Conservation (phyloP, 306 rosid species). For the Glycine soja region DNA sequence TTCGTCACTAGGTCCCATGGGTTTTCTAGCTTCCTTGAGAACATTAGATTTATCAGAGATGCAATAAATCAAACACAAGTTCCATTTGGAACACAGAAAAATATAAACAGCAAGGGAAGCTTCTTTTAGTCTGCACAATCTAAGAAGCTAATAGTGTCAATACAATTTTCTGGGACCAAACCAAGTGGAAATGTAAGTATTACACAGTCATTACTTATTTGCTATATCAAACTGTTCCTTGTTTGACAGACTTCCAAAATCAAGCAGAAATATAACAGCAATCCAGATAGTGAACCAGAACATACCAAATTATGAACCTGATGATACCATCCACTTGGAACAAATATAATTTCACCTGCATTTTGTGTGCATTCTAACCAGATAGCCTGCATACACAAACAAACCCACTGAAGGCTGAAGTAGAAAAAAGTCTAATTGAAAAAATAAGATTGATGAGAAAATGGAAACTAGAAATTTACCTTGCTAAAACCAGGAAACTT, state of each 20-base stretch:
- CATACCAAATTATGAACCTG: constrained; percentile 93
- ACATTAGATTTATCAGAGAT: neutral
- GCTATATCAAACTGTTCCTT: neutral
- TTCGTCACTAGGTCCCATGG: constrained; percentile 25
- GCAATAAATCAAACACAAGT: constrained; percentile 18
- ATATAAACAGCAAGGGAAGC: constrained; percentile 29
- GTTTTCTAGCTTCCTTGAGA: constrained; percentile 28
- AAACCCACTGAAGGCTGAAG: constrained; percentile 42
- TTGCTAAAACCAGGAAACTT: constrained; percentile 75
- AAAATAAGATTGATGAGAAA: constrained; percentile 38
- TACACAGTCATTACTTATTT: constrained; percentile 1
- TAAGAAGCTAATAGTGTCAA: neutral
- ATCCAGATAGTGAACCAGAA: constrained; percentile 32
- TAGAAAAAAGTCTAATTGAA: constrained; percentile 43
- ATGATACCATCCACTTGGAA: constrained; percentile 98
- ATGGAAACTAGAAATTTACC: constrained; percentile 58
- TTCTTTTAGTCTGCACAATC: neutral
- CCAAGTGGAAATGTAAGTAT: neutral
- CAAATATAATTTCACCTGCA: constrained; percentile 88
- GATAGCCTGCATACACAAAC: constrained; percentile 61
- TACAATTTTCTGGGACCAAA: constrained; percentile 8
- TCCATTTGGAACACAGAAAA: constrained; percentile 27
- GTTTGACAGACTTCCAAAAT: constrained; percentile 35
- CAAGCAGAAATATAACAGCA: constrained; percentile 16
- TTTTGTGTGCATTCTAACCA: constrained; percentile 95